phyloP scores from a whole-genome alignment of 2,329 filamentous ascomycete genomes.

The Westerdykella aurantiaca region DNA sequence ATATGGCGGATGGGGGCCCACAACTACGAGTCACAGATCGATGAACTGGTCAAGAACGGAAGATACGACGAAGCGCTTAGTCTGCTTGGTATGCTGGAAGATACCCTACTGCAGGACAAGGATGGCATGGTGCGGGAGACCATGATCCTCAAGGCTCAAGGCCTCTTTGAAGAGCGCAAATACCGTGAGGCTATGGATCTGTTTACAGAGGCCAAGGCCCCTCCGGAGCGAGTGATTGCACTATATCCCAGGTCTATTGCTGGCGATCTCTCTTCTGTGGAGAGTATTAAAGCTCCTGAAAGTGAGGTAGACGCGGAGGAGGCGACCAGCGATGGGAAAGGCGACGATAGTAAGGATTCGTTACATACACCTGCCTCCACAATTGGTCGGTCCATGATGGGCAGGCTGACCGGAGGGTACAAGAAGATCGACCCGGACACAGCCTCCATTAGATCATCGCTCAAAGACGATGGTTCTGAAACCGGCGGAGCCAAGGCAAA shows the following conservation, averaged over 20 bases:
- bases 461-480: constrained; percentile 52
- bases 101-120: constrained; percentile 82
- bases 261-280: constrained; percentile 66
- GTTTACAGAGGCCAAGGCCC: constrained; percentile 83
- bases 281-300: constrained; percentile 45
- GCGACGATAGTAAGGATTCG: constrained; percentile 13
- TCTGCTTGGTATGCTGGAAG: constrained; percentile 81
- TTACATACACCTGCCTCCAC: constrained; percentile 22
- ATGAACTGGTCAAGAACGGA: constrained; percentile 67
- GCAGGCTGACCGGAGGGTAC: constrained; percentile 42
- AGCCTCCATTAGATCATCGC: constrained; percentile 56
- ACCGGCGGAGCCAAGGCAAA: constrained; percentile 49
- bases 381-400: constrained; percentile 40
- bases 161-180: constrained; percentile 73
- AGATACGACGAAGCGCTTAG: constrained; percentile 90
- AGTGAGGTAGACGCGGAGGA: constrained; percentile 38
- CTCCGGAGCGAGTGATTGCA: constrained; percentile 79
- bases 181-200: constrained; percentile 83
- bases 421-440: constrained; percentile 47
- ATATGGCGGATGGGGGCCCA: constrained; percentile 96
- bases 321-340: constrained; percentile 26
- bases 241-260: constrained; percentile 81
- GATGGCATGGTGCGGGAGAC: constrained; percentile 72
- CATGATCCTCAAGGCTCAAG: constrained; percentile 86
- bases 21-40: constrained; percentile 84